phyloP scores from a whole-genome alignment of 306 rosid species.

The Alnus glutinosa region DNA sequence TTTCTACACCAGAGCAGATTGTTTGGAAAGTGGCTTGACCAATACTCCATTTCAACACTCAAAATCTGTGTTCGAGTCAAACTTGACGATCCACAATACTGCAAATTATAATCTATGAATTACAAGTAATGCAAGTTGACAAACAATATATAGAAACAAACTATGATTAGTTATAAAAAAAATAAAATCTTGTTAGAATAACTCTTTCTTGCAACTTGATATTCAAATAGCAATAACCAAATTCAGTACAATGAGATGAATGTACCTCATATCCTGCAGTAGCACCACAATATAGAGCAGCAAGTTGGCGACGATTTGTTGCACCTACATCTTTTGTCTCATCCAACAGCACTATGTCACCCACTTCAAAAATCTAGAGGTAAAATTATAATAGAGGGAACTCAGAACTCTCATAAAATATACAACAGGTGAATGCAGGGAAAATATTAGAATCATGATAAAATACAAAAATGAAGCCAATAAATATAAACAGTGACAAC shows the following conservation, averaged over 20 bases:
- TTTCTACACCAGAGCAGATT: not conserved
- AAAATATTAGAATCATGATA: not conserved
- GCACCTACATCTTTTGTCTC: slow-evolving; percentile 80
- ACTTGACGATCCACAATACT: not conserved
- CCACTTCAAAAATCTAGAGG: slow-evolving; percentile 87
- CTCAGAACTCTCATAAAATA: not conserved
- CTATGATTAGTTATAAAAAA: not conserved
- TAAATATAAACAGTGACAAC: not conserved
- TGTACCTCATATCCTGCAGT: slow-evolving; percentile 92
- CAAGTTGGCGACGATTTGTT: slow-evolving; percentile 71
- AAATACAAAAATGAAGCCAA: not conserved
- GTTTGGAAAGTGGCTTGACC: not conserved
- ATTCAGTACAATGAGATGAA: slow-evolving; percentile 9
- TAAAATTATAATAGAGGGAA: slow-evolving; percentile 8
- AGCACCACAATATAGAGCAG: slow-evolving; percentile 81
- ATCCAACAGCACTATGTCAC: slow-evolving; percentile 73
- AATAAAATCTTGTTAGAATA: not conserved
- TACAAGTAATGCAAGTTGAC: not conserved
- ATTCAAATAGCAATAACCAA: slow-evolving; percentile 26
- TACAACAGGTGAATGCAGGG: not conserved
- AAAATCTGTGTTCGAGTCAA: not conserved
- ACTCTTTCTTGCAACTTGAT: slow-evolving; percentile 1
- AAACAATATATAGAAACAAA: not conserved
- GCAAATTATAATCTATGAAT: not conserved
- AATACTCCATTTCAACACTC: not conserved